Evolutionary conservation across 2,329 filamentous ascomycete species (phyloP).

Genomic region (Aspergillus sp.): DNA sequence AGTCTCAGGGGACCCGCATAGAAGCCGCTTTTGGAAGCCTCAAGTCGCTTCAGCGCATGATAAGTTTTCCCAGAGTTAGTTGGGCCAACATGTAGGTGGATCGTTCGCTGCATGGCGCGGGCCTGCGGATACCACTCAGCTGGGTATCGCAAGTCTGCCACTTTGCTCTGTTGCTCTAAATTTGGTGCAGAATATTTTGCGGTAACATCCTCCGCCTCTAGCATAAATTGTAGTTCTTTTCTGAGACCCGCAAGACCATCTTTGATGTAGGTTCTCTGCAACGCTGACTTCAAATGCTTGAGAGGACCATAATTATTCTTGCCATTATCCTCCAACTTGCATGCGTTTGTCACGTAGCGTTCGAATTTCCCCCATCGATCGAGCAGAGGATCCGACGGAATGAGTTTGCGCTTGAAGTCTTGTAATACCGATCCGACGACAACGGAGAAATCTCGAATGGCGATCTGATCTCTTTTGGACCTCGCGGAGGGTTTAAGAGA

Average conservation of each 20-base stretch:
- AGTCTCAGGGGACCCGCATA: conserved; percentile 88
- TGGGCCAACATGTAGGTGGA: conserved; percentile 91
- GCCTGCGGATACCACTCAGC: conserved; percentile 90
- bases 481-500: not conserved
- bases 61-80: conserved; percentile 99
- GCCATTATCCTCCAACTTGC: conserved; percentile 17
- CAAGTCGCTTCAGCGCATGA: conserved; percentile 78
- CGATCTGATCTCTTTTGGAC: conserved; percentile 7
- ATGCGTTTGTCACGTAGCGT: conserved; percentile 26
- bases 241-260: conserved; percentile 48
- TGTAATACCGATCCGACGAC: conserved; percentile 22
- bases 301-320: conserved; percentile 13
- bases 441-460: conserved; percentile 20
- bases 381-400: conserved; percentile 9
- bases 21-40: conserved; percentile 69
- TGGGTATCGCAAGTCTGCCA: conserved; percentile 83
- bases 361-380: conserved; percentile 26
- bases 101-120: conserved; percentile 69
- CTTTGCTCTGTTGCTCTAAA: conserved; percentile 54
- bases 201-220: conserved; percentile 62
- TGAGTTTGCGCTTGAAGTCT: conserved; percentile 17
- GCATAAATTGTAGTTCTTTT: conserved; percentile 61
- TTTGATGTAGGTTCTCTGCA: conserved; percentile 58
- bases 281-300: conserved; percentile 22
- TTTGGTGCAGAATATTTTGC: conserved; percentile 53